phyloP scores from a whole-genome alignment of 768 basidiomycete species.

The Coprinellus micaceus region DNA sequence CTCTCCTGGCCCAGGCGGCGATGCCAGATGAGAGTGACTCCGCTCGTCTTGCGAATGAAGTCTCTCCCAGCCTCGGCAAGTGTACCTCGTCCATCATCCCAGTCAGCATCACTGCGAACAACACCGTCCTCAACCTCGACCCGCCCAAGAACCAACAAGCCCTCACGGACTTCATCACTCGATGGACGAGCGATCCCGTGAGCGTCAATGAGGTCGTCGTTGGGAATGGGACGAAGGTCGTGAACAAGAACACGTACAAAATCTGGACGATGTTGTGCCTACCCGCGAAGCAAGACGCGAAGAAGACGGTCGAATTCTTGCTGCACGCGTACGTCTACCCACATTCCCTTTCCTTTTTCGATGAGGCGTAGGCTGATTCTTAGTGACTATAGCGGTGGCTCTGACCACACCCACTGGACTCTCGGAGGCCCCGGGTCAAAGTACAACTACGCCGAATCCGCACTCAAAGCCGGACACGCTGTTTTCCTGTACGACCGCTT shows the following conservation, averaged over 20 bases:
- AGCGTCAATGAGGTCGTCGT: neutral
- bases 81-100: neutral
- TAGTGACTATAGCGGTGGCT: slow-evolving; percentile 13
- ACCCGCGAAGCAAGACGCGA: slow-evolving; percentile 4
- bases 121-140: neutral
- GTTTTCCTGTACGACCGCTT: slow-evolving; percentile 21
- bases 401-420: slow-evolving; percentile 23
- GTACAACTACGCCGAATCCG: slow-evolving; percentile 21
- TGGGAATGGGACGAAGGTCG: neutral
- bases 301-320: slow-evolving; percentile 15
- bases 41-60: too few species aligned
- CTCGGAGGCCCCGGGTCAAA: slow-evolving; percentile 17
- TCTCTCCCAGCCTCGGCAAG: neutral
- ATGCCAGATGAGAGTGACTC: too few species aligned
- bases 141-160: slow-evolving; percentile 6
- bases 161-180: slow-evolving; percentile 3
- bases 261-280: slow-evolving; percentile 15
- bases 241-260: slow-evolving; percentile 6
- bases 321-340: slow-evolving; percentile 18
- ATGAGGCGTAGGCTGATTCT: neutral
- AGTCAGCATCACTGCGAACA: neutral
- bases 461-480: slow-evolving; percentile 16
- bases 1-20: too few species aligned
- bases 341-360: neutral
- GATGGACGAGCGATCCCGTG: neutral